Evolutionary conservation across 805 yeast species (phyloP).

Genomic region (Yarrowia deformans): DNA sequence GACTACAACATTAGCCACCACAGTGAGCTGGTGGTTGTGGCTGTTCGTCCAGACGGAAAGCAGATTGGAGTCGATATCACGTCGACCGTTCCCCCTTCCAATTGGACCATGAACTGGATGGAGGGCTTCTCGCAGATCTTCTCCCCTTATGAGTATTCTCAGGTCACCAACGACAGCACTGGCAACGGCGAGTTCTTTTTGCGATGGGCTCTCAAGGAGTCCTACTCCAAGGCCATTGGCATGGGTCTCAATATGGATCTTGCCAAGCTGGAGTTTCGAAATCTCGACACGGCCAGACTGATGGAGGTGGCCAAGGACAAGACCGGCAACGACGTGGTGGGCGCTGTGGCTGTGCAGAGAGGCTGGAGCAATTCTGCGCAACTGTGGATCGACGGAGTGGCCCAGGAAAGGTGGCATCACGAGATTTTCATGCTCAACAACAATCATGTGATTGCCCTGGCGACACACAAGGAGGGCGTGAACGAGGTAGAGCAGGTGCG

Average conservation of each 20-base stretch:
- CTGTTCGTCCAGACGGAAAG: conserved; percentile 45
- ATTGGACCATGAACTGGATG: conserved; percentile 37
- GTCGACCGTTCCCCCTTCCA: conserved; percentile 44
- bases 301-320: conserved; percentile 38
- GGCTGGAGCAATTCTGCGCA: conserved; percentile 24
- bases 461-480: conserved; percentile 29
- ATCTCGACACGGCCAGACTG: conserved; percentile 40
- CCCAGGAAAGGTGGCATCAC: conserved; percentile 39
- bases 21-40: conserved; percentile 58
- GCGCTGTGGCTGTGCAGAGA: conserved; percentile 9
- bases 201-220: conserved; percentile 82
- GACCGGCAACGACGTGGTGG: not conserved
- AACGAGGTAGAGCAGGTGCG: conserved; percentile 14
- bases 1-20: conserved; percentile 70
- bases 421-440: conserved; percentile 36
- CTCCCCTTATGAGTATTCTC: conserved; percentile 4
- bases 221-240: conserved; percentile 72
- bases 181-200: conserved; percentile 47
- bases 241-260: conserved; percentile 59
- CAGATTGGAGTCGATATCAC: conserved; percentile 61
- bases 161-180: conserved; percentile 9
- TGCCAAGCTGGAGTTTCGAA: conserved; percentile 47
- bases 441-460: conserved; percentile 34
- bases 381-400: conserved; percentile 37
- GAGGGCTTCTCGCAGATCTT: conserved; percentile 30